These are phyloP conservation scores for Aphanomyces stellatus DNA, from an alignment of 352 stramenopile species.

Conservation along the genomic window DNA sequence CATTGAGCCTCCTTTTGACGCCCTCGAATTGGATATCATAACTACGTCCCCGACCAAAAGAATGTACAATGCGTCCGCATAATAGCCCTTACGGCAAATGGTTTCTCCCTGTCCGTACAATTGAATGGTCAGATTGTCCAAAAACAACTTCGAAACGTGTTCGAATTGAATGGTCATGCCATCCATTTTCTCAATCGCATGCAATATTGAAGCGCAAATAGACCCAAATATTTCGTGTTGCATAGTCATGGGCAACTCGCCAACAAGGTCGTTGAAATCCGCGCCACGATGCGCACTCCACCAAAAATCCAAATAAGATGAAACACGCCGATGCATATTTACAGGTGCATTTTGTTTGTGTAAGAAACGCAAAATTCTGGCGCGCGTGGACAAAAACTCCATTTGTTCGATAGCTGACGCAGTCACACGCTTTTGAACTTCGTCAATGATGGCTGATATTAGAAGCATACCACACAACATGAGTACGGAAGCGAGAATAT, in stretches of 20 bases:
- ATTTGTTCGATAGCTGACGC: slow-evolving; percentile 18
- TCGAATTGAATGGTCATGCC: neutral
- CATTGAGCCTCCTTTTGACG: slow-evolving; percentile 30
- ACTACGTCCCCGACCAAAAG: slow-evolving; percentile 45
- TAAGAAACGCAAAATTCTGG: slow-evolving; percentile 8
- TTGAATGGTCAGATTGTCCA: slow-evolving; percentile 7
- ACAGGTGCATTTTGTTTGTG: neutral
- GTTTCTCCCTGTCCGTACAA: slow-evolving; percentile 53
- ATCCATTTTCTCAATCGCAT: neutral
- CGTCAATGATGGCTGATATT: slow-evolving; percentile 12
- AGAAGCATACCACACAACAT: slow-evolving; percentile 15
- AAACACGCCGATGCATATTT: slow-evolving; percentile 5
- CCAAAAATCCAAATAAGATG: slow-evolving; percentile 18
- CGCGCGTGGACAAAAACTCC: slow-evolving; percentile 9
- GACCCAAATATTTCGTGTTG: slow-evolving; percentile 7
- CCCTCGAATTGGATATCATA: slow-evolving; percentile 30
- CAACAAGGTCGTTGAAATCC: slow-evolving; percentile 7
- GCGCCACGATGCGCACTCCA: slow-evolving; percentile 16
- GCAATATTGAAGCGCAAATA: slow-evolving; percentile 7
- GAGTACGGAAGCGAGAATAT: neutral
- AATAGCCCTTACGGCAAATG: slow-evolving; percentile 53
- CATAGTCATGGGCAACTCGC: neutral
- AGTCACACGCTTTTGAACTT: slow-evolving; percentile 17
- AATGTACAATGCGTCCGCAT: slow-evolving; percentile 51
- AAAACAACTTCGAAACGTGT: neutral